A percentile compares a stretch with the other conserved stretches of the same genome.
phyloP scores from a whole-genome alignment of 768 basidiomycete genomes.

The Lactarius hatsudake region DNA sequence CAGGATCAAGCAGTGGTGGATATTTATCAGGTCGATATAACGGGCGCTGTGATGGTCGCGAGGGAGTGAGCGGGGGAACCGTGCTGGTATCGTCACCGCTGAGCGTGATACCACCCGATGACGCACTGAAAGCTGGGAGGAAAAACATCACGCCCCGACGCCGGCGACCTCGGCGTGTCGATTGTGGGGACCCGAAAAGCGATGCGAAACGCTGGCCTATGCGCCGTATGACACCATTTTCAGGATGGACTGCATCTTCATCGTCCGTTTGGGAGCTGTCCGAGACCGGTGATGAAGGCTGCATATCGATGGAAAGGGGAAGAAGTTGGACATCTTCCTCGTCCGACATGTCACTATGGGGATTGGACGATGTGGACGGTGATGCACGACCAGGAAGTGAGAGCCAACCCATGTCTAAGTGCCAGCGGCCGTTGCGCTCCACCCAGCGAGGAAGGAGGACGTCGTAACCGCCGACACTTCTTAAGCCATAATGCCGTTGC shows the following conservation, averaged over 20 bases:
- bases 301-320: slow-evolving; percentile 60
- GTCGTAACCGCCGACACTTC: slow-evolving; percentile 71
- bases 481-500: slow-evolving; percentile 56
- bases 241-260: slow-evolving; percentile 40
- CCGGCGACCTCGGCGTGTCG: slow-evolving; percentile 33
- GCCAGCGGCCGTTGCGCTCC: slow-evolving; percentile 68
- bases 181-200: slow-evolving; percentile 35
- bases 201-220: slow-evolving; percentile 55
- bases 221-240: slow-evolving; percentile 50
- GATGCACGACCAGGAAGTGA: slow-evolving; percentile 38
- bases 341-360: slow-evolving; percentile 4
- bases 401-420: slow-evolving; percentile 65
- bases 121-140: slow-evolving; percentile 65
- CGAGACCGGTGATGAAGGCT: slow-evolving; percentile 49
- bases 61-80: neutral
- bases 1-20: slow-evolving; percentile 1
- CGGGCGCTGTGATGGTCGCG: slow-evolving; percentile 19
- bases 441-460: slow-evolving; percentile 74
- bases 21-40: slow-evolving; percentile 20
- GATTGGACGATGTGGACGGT: slow-evolving; percentile 4
- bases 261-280: slow-evolving; percentile 46
- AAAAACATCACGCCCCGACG: slow-evolving; percentile 67
- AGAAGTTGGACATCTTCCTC: slow-evolving; percentile 48
- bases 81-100: slow-evolving; percentile 19
- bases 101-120: slow-evolving; percentile 35